A percentile compares a stretch with the other conserved stretches of the same genome.
phyloP scores from a whole-genome alignment of 1,284 basidiomycete genomes.

The Vanrija sp. region DNA sequence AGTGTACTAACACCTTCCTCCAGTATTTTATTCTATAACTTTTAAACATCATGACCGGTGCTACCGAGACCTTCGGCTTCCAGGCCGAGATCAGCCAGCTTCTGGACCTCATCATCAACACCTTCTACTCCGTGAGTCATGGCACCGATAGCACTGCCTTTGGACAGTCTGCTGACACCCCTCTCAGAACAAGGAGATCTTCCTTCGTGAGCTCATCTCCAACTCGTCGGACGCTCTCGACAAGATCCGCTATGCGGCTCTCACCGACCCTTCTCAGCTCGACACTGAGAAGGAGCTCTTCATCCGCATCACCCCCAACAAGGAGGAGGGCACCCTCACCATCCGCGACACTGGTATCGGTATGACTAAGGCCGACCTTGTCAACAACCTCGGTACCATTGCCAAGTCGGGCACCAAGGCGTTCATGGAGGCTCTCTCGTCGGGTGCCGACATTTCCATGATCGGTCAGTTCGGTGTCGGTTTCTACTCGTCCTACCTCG shows the following conservation, averaged over 20 bases:
- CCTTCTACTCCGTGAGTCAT: constrained; percentile 1
- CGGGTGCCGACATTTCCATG: constrained; percentile 61
- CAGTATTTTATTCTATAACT: too few relatives aligned
- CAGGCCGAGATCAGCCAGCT: constrained; percentile 95
- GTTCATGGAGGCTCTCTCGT: constrained; percentile 58
- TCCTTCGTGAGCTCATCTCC: constrained; percentile 86
- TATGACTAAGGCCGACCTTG: constrained; percentile 82
- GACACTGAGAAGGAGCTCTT: constrained; percentile 68
- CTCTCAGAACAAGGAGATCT: constrained; percentile 66
- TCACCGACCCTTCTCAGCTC: constrained; percentile 73
- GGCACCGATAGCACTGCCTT: too few relatives aligned
- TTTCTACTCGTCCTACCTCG: constrained; percentile 64
- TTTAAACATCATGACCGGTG: constrained; percentile 13
- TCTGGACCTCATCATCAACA: constrained; percentile 45
- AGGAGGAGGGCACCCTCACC: constrained; percentile 66
- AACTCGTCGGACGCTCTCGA: constrained; percentile 94
- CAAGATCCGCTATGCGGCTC: constrained; percentile 76
- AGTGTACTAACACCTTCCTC: too few relatives aligned
- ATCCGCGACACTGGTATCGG: constrained; percentile 90
- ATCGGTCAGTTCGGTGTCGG: constrained; percentile 80
- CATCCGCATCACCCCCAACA: constrained; percentile 66
- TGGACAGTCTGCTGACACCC: background rate
- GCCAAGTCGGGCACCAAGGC: constrained; percentile 92
- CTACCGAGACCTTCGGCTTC: constrained; percentile 34
- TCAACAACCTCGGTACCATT: constrained; percentile 69